Evolutionary conservation across 2,329 filamentous ascomycete species (phyloP).

Genomic region (Lachnellula cervina): DNA sequence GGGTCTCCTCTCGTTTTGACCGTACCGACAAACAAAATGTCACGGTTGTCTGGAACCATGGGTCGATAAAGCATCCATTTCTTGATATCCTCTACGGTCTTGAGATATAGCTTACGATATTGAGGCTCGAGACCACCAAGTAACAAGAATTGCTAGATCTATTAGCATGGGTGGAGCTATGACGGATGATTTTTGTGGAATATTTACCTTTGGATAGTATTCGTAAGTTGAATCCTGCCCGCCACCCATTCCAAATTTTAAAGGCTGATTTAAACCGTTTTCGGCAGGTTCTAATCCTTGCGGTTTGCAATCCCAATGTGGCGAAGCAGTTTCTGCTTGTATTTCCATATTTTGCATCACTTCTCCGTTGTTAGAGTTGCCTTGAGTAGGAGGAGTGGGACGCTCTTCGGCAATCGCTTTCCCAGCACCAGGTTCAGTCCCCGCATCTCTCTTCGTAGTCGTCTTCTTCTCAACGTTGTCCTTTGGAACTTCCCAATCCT

Average conservation of each 20-base stretch:
- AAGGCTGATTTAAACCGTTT: conserved; percentile 35
- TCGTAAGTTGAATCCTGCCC: conserved; percentile 68
- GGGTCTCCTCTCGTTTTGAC: conserved; percentile 43
- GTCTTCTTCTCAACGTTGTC: conserved; percentile 8
- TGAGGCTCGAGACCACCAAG: conserved; percentile 69
- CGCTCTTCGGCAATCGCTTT: background rate
- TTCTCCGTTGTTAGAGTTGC: conserved; percentile 9
- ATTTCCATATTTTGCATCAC: conserved; percentile 15
- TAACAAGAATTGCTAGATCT: conserved; percentile 58
- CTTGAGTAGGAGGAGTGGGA: too few species aligned
- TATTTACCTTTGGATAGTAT: conserved; percentile 59
- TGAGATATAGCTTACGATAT: conserved; percentile 69
- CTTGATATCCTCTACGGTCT: conserved; percentile 61
- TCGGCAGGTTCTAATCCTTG: conserved; percentile 52
- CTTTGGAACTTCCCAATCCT: conserved; percentile 20
- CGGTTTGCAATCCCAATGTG: conserved; percentile 46
- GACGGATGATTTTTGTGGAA: background rate
- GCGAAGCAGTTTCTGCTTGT: conserved; percentile 8
- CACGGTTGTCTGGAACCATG: conserved; percentile 60
- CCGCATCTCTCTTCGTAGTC: conserved; percentile 11
- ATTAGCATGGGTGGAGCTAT: conserved; percentile 18
- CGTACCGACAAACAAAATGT: conserved; percentile 71
- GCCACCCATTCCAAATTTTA: conserved; percentile 53
- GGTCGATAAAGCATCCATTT: conserved; percentile 74
- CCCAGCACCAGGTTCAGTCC: background rate